Evolutionary conservation across 2,329 filamentous ascomycete species (phyloP), one percentile per base, ranked within the genome.

Genomic region (Fusarium sambucinum): DNA sequence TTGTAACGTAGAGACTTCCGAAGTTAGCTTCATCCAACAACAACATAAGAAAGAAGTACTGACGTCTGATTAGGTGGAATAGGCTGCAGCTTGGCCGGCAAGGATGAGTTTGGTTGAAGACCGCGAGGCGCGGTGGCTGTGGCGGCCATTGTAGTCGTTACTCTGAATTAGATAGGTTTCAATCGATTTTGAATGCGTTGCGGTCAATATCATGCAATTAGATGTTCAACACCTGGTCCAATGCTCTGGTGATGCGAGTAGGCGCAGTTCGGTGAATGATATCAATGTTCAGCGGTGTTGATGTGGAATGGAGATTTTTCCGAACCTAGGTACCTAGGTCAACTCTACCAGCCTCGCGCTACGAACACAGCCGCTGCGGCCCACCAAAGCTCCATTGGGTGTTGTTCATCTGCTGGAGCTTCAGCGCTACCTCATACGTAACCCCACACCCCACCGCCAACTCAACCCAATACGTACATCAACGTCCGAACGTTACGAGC

Each of bases 1-100:
- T 97, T 53, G 89, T 92, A 73, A 97, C 86, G 77, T 98, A 99
- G 68, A 99, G 87, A 12, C 93, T 96, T 47, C 3, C 11, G n/a
- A 14, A 29, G 19, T 64, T 47, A 72, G 69, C 46, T 52, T 32
- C 19, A 8, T 47, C 37, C 21, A 30, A 8, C 19, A 27, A 7
- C 13, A 30, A 56, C 29, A 23, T 9, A 41, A 61, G 32, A 69
- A 72, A 32, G 65, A 66, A 35, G 33, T 29, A 83, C 89, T 82
- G 78, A 92, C 89, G 91, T 93, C 80, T 94, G 92, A 75, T 92
- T 94, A 44, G 92, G 91, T 63, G 89, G 82, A 51, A 86, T 82
- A 19, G 84, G 79, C 48, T 85, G 82, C 56, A 84, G 86, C 83
- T 83, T 87, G 72, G 80, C 80, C 16, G 81, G 81, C 42, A 83